Percentiles rank a stretch among this genome's conserved stretches.
Evolutionary conservation across 2,329 filamentous ascomycete species (phyloP).

Genomic region (Botrytis byssoidea): DNA sequence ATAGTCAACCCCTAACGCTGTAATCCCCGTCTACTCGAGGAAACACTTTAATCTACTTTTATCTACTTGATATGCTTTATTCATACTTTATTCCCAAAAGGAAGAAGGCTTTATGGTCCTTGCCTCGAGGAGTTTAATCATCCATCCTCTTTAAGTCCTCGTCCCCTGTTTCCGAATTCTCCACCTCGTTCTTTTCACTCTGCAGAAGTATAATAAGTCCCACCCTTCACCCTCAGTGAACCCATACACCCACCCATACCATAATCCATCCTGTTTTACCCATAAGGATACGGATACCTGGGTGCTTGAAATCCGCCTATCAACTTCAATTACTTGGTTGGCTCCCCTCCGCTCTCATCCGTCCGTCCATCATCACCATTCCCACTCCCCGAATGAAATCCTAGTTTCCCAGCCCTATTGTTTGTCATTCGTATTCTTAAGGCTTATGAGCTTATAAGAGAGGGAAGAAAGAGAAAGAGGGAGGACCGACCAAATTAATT

Average conservation of each 20-base stretch:
- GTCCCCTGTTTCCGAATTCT: neutral
- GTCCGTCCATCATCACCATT: neutral
- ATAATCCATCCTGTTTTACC: neutral
- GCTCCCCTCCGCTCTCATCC: neutral
- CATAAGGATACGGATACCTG: constrained; percentile 3
- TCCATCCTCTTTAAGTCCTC: neutral
- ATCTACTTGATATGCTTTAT: neutral
- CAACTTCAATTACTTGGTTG: neutral
- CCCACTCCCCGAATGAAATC: constrained; percentile 7
- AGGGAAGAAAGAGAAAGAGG: neutral
- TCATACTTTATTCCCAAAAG: neutral
- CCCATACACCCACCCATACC: neutral
- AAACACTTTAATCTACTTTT: neutral
- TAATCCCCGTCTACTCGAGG: neutral
- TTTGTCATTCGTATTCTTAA: constrained; percentile 6
- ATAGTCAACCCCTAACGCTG: neutral
- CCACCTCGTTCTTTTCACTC: neutral
- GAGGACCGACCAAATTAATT: neutral
- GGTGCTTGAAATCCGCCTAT: constrained; percentile 3
- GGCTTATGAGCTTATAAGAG: constrained; percentile 3
- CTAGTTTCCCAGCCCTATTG: constrained; percentile 15
- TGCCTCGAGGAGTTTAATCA: neutral
- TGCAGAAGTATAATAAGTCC: neutral
- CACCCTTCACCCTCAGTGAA: neutral
- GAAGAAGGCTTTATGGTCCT: neutral